phyloP scores from a whole-genome alignment of 1,284 basidiomycete species.

The Tremellales sp. region DNA sequence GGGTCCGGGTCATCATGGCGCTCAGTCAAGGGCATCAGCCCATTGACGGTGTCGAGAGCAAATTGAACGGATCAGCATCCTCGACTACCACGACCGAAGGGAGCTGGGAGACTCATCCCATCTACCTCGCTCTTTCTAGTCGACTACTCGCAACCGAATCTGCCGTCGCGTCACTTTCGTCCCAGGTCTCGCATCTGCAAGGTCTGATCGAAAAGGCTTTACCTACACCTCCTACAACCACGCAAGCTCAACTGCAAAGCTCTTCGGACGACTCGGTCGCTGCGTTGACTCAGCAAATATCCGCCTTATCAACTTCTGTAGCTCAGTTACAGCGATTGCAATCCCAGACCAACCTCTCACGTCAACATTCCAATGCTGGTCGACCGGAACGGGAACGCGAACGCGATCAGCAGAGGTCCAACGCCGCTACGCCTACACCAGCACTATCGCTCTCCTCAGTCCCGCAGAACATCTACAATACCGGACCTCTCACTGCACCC shows the following conservation, averaged over 20 bases:
- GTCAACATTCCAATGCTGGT: background rate
- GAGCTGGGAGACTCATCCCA: slow-evolving; percentile 29
- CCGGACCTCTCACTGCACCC: background rate
- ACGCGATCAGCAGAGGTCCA: no score
- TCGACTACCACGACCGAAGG: no score
- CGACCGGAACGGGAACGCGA: background rate
- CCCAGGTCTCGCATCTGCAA: slow-evolving; percentile 34
- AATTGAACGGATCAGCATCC: no score
- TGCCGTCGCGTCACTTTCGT: slow-evolving; percentile 28
- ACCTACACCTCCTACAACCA: background rate
- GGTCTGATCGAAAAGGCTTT: slow-evolving; percentile 20
- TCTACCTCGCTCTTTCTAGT: slow-evolving; percentile 30
- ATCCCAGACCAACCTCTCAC: no score
- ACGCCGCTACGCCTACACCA: no score
- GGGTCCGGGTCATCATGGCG: no score
- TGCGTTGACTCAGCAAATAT: slow-evolving; percentile 72
- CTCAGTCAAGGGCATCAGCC: no score
- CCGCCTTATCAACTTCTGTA: slow-evolving; percentile 75
- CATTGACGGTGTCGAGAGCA: no score
- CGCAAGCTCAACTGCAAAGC: background rate
- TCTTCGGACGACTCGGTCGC: slow-evolving; percentile 46
- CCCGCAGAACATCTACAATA: background rate
- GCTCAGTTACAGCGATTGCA: slow-evolving; percentile 60
- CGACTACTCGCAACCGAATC: slow-evolving; percentile 35
- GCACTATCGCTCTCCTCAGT: background rate